Conservation (phyloP, 2,329 filamentous ascomycete genomes). For the Fusarium heterosporum region DNA sequence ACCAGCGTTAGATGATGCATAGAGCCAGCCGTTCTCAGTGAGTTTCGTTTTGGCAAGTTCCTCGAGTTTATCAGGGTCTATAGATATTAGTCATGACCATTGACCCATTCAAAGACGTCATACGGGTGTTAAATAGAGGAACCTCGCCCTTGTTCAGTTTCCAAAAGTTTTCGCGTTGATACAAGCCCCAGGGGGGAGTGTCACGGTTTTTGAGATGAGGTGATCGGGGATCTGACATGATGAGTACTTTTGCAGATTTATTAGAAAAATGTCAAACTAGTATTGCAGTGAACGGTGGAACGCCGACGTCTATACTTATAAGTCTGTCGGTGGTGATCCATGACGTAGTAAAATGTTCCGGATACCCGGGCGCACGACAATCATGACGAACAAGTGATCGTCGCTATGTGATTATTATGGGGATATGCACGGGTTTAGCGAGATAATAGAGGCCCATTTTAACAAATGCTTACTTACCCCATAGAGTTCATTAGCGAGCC, state of each 20-base stretch:
- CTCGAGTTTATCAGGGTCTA: conserved; percentile 10
- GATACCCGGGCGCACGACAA: background rate
- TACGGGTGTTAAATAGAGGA: conserved; percentile 22
- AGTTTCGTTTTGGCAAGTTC: conserved; percentile 13
- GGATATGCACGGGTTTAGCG: too few relatives aligned
- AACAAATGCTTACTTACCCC: too few relatives aligned
- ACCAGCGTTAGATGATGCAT: conserved; percentile 16
- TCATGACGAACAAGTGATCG: conserved; percentile 13
- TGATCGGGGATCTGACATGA: conserved; percentile 5
- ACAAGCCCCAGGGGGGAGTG: conserved; percentile 14
- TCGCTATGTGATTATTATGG: background rate
- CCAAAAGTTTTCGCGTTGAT: conserved; percentile 24
- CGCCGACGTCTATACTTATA: background rate
- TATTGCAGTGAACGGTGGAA: background rate
- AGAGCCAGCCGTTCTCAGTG: conserved; percentile 14
- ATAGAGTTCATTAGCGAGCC: too few relatives aligned
- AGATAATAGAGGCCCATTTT: too few relatives aligned
- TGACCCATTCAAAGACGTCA: background rate
- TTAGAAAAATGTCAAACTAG: too few relatives aligned
- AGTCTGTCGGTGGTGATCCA: background rate
- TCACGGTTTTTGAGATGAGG: conserved; percentile 8
- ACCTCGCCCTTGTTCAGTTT: conserved; percentile 7
- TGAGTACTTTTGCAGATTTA: fast-evolving
- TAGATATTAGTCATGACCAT: background rate
- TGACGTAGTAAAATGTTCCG: background rate